phyloP scores from a whole-genome alignment of 768 basidiomycete genomes.

The Zangia roseola region DNA sequence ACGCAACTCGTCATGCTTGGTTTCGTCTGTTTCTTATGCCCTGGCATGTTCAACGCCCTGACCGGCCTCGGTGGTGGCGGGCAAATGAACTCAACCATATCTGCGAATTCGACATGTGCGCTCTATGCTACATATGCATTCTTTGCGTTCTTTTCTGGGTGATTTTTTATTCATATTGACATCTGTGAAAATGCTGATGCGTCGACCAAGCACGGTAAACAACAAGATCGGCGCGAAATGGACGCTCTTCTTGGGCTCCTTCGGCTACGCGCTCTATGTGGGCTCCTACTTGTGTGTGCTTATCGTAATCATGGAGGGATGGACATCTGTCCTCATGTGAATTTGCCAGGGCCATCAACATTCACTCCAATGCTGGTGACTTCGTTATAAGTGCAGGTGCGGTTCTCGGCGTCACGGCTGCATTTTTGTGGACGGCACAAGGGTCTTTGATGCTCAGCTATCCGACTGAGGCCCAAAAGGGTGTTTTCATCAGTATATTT shows the following conservation, averaged over 20 bases:
- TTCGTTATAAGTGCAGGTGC: constrained; percentile 73
- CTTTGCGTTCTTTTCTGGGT: constrained; percentile 68
- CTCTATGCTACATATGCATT: constrained; percentile 61
- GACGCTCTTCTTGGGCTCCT: constrained; percentile 69
- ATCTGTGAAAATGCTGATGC: background rate
- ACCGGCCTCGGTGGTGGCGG: constrained; percentile 79
- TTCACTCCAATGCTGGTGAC: constrained; percentile 54
- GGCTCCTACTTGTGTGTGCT: constrained; percentile 61
- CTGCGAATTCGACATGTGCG: constrained; percentile 69
- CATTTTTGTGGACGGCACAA: constrained; percentile 75
- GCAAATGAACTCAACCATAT: constrained; percentile 59
- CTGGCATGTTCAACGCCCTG: constrained; percentile 73
- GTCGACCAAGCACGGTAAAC: constrained; percentile 60
- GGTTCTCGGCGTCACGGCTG: constrained; percentile 66
- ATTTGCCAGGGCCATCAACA: constrained; percentile 57
- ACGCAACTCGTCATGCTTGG: constrained; percentile 65
- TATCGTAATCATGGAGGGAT: background rate
- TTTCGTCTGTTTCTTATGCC: constrained; percentile 57
- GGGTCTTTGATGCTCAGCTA: constrained; percentile 79
- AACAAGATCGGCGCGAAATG: constrained; percentile 72
- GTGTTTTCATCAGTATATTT: constrained; percentile 70
- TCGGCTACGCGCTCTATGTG: constrained; percentile 74
- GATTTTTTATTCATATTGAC: constrained; percentile 9
- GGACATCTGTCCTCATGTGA: background rate
- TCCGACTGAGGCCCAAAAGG: constrained; percentile 74